Conservation (phyloP, 352 stramenopile genomes). For the Elongisporangium anandrum region DNA sequence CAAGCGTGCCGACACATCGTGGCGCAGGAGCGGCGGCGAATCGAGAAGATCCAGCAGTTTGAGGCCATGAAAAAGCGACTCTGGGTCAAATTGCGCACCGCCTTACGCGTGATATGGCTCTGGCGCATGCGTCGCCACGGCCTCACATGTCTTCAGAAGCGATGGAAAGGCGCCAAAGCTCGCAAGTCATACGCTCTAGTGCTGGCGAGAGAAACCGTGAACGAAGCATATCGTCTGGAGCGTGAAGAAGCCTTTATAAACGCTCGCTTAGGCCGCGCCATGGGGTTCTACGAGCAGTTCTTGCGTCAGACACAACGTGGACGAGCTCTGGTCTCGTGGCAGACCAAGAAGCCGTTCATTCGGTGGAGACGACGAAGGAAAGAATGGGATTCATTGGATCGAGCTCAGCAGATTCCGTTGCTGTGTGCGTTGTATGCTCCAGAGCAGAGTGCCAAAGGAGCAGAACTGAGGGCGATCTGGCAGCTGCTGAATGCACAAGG, state of each 20-base stretch:
- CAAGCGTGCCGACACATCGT: conserved; percentile 26
- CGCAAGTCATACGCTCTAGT: conserved; percentile 6
- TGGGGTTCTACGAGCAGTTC: conserved; percentile 12
- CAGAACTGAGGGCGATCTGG: conserved; percentile 11
- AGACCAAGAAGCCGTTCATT: conserved; percentile 21
- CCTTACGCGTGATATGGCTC: conserved; percentile 13
- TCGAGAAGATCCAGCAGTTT: conserved; percentile 13
- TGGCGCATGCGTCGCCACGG: conserved; percentile 1
- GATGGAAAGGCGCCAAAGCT: conserved; percentile 21
- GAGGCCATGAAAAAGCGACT: conserved; percentile 14
- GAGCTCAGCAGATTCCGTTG: background rate
- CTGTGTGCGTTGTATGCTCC: conserved; percentile 9
- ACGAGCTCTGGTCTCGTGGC: conserved; percentile 13
- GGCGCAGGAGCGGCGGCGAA: conserved; percentile 11
- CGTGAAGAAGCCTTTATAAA: conserved; percentile 23
- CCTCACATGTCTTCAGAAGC: conserved; percentile 18
- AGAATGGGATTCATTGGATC: background rate
- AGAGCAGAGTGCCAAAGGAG: conserved; percentile 8
- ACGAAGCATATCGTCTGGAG: conserved; percentile 8
- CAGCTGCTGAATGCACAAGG: conserved; percentile 16
- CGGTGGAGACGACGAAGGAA: conserved; percentile 5
- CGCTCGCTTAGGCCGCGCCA: conserved; percentile 1
- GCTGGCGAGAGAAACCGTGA: conserved; percentile 1
- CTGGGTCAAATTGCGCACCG: conserved; percentile 13
- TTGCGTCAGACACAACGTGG: conserved; percentile 11